Evolutionary conservation across 345 rosid species (phyloP), one percentile per base, ranked within the genome.

Genomic region (Chamaenerion angustifolium): DNA sequence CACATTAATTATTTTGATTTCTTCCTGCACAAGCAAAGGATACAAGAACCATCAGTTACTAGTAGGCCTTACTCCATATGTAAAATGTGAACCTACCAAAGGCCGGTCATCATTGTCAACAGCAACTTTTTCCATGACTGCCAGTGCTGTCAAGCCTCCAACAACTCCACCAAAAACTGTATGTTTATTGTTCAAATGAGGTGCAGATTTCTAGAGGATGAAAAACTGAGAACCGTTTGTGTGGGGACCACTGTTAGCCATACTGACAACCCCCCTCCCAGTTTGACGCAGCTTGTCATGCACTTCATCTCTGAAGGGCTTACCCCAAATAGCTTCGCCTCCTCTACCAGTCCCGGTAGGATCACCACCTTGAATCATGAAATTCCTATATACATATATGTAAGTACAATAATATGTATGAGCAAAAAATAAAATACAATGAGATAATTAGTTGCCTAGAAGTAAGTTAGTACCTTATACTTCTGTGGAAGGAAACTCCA

Each of bases 331-430:
- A 6, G 96, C 87, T 71, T 92, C 81, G 12, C 96, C 96, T 57
- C 96, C 37, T 84, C 40, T 72, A 64, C 94, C 95, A 40, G 90
- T 87, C 25, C 96, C 88, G 52, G 88, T 88, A 49, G 98, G 98
- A 69, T 92, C 96, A 46, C 98, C 94, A 16, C 96, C 96, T 79
- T 92, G 98, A 67, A 92, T 84, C 95, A 84, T 92, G 66, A 87
- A 92, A 76, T 82, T 92, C 78, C 96, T 80, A 31, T 31, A 31
- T 31, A 31, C 10, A 31, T 31, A 31, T 7, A 31, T 7, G 37
- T 31, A 31, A 31, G 12, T 40, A 43, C 43, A 10, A 15, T 49
- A 54, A 13, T 51, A 48, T 11, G 14, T 8, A 15, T 46, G 12
- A 40, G 54, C 56, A 58, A 49, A 37, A 49, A 37, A 31, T 1